These are phyloP conservation scores for Exserohilum rostratum DNA, from an alignment of 2,329 filamentous ascomycete species.

Conservation along the genomic window DNA sequence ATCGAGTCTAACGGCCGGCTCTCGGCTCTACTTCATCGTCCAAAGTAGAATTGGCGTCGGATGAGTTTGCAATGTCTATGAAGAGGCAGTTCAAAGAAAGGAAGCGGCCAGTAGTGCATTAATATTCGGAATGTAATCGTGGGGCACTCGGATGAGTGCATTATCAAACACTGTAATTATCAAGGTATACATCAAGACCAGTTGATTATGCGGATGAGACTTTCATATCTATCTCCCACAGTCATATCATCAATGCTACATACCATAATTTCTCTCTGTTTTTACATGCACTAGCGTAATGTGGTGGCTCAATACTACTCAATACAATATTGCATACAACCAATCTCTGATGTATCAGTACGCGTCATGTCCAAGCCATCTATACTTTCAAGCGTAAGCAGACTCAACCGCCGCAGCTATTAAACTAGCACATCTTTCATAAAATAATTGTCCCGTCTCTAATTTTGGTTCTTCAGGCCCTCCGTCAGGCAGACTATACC, in stretches of 20 bases:
- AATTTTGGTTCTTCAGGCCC: neutral
- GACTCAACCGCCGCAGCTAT: too few species aligned
- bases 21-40: neutral
- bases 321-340: too few species aligned
- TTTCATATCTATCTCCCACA: neutral
- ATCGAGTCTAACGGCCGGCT: constrained; percentile 7
- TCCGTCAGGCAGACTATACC: neutral
- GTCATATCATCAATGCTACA: too few species aligned
- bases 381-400: too few species aligned
- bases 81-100: neutral
- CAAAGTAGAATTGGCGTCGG: neutral
- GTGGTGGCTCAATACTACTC: too few species aligned
- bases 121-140: neutral
- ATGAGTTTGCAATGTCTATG: neutral
- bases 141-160: neutral
- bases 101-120: neutral
- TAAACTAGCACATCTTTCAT: too few species aligned
- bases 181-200: neutral
- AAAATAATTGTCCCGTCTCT: too few species aligned
- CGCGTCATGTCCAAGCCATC: too few species aligned
- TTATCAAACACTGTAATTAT: neutral
- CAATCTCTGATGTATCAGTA: too few species aligned
- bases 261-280: too few species aligned
- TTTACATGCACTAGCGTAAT: too few species aligned
- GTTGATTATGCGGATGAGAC: neutral